These are phyloP conservation scores for Discostella stelligeroides DNA, from an alignment of 108 stramenopile species.

Conservation along the genomic window DNA sequence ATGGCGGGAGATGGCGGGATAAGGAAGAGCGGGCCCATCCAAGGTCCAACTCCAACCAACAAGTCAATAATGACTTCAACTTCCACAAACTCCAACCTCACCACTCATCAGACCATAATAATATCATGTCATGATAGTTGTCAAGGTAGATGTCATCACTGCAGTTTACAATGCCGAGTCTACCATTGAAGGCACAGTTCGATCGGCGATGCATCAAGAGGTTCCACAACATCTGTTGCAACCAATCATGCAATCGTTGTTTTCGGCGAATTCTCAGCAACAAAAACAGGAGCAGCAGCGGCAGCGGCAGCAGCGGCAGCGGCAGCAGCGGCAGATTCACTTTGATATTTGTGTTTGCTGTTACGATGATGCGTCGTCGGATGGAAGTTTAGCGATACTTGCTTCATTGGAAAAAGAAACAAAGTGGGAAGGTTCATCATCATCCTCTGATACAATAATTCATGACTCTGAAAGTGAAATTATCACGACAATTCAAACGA, in stretches of 20 bases:
- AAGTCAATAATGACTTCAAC: too few species aligned
- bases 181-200: constrained; percentile 72
- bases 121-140: constrained; percentile 1
- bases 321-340: constrained; percentile 14
- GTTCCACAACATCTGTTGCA: constrained; percentile 48
- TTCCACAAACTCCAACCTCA: too few species aligned
- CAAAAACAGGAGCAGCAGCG: neutral
- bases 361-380: constrained; percentile 80
- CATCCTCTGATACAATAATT: constrained; percentile 13
- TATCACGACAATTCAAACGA: constrained; percentile 11
- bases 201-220: constrained; percentile 69
- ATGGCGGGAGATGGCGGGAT: too few species aligned
- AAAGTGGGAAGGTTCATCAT: constrained; percentile 1
- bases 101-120: too few species aligned
- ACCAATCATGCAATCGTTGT: neutral
- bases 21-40: too few species aligned
- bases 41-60: too few species aligned
- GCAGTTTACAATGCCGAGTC: constrained; percentile 78
- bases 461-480: neutral
- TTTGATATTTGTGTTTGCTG: constrained; percentile 74
- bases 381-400: constrained; percentile 39
- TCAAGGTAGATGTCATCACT: constrained; percentile 77
- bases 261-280: neutral
- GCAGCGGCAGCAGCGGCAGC: neutral
- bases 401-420: constrained; percentile 11